Evolutionary conservation across 169 alveolate species (phyloP), one percentile per base, ranked within the genome.

Genomic region (Sarcocystis neurona): DNA sequence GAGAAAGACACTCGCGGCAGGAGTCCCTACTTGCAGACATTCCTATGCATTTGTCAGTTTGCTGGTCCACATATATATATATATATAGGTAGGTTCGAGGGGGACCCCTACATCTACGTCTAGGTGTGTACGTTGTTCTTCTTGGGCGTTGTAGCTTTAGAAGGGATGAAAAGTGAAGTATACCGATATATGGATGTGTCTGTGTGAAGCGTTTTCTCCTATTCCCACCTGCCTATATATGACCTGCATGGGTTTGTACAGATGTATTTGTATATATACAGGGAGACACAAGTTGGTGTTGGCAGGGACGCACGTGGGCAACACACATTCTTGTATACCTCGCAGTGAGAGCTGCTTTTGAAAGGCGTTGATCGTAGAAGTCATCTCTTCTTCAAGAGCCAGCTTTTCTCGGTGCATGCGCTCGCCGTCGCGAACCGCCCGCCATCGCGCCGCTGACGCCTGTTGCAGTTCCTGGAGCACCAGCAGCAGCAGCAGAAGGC

Each of bases 331-430:
- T n/a, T n/a, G n/a, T n/a, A n/a, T n/a, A n/a, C n/a, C n/a, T n/a
- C n/a, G n/a, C n/a, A n/a, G n/a, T 39, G 82, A 48, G 30, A 72
- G 23, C 53, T 72, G 82, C 5, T 37, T 15, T 37, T 72, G 82
- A 18, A 72, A 72, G 27, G 82, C 82, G 10, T 72, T 47, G 20
- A 72, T 72, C 58, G 82, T 72, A 0, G 56, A 72, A n/a, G 82
- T 72, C 82, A 72, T 72, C 41, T 72, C 82, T 39, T 72, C 82
- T 18, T 72, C 82, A 30, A 72, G 82, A 15, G 82, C 82, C 20
- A 39, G 58, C 53, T 72, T 72, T 32, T 72, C 82, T 5, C 32
- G 15, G 39, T 34, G 32, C 56, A 72, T 56, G 6, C 82, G 10
- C 56, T 34, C 82, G 12, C 82, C 34, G 56, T 72, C 82, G n/a